These are phyloP conservation scores for Colletotrichum lindemuthianum DNA, from an alignment of 2,329 filamentous ascomycete species.

Conservation along the genomic window DNA sequence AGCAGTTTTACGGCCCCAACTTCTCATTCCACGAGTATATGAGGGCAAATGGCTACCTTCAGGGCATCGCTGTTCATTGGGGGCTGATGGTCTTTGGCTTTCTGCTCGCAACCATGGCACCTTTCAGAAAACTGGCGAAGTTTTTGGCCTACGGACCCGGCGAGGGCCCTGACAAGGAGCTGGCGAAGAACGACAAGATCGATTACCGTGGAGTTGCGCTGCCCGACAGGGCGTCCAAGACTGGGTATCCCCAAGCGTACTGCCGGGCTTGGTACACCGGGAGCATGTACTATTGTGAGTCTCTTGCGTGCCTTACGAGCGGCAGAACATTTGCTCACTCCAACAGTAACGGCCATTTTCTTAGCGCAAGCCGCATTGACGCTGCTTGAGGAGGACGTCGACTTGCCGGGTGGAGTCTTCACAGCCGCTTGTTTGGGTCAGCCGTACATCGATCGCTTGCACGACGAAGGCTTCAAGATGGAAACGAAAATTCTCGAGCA, in stretches of 20 bases:
- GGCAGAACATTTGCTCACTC: constrained; percentile 1
- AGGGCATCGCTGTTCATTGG: constrained; percentile 62
- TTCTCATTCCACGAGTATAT: constrained; percentile 68
- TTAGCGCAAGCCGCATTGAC: constrained; percentile 72
- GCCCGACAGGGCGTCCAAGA: constrained; percentile 62
- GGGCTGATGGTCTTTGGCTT: constrained; percentile 54
- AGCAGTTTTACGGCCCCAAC: constrained; percentile 67
- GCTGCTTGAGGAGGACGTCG: constrained; percentile 70
- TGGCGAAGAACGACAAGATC: constrained; percentile 66
- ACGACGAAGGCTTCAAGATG: constrained; percentile 70
- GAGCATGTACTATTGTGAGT: constrained; percentile 72
- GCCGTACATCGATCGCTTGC: constrained; percentile 70
- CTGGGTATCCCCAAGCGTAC: constrained; percentile 59
- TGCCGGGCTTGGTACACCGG: constrained; percentile 67
- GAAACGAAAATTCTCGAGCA: constrained; percentile 60
- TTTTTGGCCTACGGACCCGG: constrained; percentile 63
- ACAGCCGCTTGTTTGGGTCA: constrained; percentile 79
- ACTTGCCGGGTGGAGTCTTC: constrained; percentile 73
- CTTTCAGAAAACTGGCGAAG: constrained; percentile 56
- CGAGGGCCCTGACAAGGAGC: constrained; percentile 62
- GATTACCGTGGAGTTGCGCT: constrained; percentile 72
- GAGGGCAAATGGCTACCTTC: constrained; percentile 59
- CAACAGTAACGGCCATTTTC: constrained; percentile 71
- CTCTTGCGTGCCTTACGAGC: not conserved
- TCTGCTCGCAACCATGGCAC: constrained; percentile 56